A percentile compares a stretch with the other conserved stretches of the same genome.
Conservation (phyloP, 352 stramenopile genomes). For the Stephanocyclus meneghinianus region DNA sequence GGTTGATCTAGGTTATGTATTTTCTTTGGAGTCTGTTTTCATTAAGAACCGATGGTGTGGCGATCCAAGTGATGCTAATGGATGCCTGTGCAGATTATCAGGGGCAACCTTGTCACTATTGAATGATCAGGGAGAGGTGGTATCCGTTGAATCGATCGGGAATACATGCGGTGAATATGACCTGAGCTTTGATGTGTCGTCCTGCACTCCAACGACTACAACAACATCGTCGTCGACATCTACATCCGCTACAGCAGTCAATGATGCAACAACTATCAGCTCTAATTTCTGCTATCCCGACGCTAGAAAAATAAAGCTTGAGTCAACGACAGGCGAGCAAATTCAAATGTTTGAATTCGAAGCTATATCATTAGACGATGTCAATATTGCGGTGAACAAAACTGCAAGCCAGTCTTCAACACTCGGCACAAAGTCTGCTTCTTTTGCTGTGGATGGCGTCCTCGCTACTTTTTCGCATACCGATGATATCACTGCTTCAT, state of each 20-base stretch:
- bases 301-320: neutral
- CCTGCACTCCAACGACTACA: neutral
- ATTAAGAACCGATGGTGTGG: slow-evolving; percentile 8
- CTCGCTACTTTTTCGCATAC: slow-evolving; percentile 2
- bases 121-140: neutral
- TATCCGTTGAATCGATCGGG: neutral
- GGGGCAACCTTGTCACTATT: neutral
- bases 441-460: neutral
- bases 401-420: neutral
- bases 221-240: neutral
- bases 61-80: slow-evolving; percentile 3
- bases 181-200: neutral
- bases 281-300: neutral
- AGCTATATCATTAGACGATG: neutral
- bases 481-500: neutral
- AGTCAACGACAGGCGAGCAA: neutral
- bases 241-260: neutral
- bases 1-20: neutral
- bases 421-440: neutral
- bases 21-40: neutral
- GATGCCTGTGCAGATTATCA: neutral
- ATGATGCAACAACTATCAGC: too few relatives aligned
- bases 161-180: neutral
- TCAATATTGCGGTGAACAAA: neutral
- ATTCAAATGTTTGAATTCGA: neutral